Evolutionary conservation across 306 rosid species (phyloP).

Genomic region (Ochetophila trinervis): DNA sequence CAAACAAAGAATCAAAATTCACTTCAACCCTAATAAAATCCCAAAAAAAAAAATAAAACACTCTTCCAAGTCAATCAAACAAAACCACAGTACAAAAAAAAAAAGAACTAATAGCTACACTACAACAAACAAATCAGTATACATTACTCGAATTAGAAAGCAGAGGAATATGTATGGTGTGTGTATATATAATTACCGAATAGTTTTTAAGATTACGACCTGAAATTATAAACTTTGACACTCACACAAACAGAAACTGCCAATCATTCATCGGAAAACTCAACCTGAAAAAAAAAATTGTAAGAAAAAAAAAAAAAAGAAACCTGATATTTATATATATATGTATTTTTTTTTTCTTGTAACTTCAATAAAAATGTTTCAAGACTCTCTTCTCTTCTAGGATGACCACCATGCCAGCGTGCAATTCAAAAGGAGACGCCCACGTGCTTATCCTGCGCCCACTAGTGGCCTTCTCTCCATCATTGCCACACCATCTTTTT

Average conservation of each 20-base stretch:
- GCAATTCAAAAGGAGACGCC: conserved; percentile 63
- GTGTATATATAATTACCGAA: conserved; percentile 9
- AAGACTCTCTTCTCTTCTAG: background rate
- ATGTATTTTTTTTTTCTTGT: conserved; percentile 19
- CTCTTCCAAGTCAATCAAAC: conserved; percentile 25
- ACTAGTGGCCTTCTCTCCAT: conserved; percentile 57
- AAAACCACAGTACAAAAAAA: conserved; percentile 6
- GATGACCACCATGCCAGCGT: conserved; percentile 58
- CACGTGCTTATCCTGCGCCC: conserved; percentile 94
- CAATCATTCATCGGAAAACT: conserved; percentile 43
- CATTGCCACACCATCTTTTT: conserved; percentile 54
- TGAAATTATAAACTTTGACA: conserved; percentile 21
- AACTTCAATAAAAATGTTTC: background rate
- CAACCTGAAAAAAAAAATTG: conserved; percentile 10
- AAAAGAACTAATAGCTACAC: conserved; percentile 7
- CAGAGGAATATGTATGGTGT: background rate
- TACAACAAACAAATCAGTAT: conserved; percentile 11
- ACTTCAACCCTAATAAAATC: conserved; percentile 48
- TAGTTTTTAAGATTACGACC: conserved; percentile 18
- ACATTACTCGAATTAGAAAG: conserved; percentile 18
- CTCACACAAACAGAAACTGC: conserved; percentile 35
- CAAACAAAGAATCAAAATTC: conserved; percentile 39
- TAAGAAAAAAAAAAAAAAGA: conserved; percentile 14
- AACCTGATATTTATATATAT: too few species aligned
- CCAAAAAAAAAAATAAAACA: conserved; percentile 24